Base-by-base conservation (phyloP, 2,329 filamentous ascomycete genomes). In the Ceratocystis variospora region DNA sequence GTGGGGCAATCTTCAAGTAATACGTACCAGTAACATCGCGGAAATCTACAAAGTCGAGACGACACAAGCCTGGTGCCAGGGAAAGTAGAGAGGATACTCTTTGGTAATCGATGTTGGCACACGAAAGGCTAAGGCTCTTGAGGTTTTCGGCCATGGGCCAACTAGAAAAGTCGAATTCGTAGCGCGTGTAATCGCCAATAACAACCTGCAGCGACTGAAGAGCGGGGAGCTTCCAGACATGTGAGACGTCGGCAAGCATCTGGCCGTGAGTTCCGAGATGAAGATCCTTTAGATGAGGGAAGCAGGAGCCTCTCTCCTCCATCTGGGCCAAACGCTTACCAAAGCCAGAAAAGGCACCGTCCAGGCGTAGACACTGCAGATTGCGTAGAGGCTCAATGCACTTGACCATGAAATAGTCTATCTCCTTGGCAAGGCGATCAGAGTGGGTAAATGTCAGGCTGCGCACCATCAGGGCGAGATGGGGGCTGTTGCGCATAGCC, bases 331-430 rank as follows among this genome's bases (percentile, higher is more conserved):
- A 28, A 2, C 66, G 63, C 3, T 62, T 57, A 37, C 55, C 57
- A 41, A 67, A 62, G 59, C 66, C 66, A 15, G 55, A n/a, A 22
- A 67, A 67, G 33, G 59, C 31, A 10, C 66, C 66, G 33, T 65
- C 48, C 15, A 67, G 62, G 5, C 41, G n/a, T 5, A 67, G 19
- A 8, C 19, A 25, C 31, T 63, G 66, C 10, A 67, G 66, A 37
- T 65, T 63, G 31, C 33, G 37, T 5, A 67, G 46, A 5, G 66
- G 63, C 41, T 67, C 66, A 6, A 67, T 57, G 45, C 66, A 67
- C 15, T 57, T 45, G 33, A 65, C 62, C 63, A 67, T 67, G 62
- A 65, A 67, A 28, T 55, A 67, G 62, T 48, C 61, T 5, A 67
- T 59, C 1, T 33, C 46, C 44, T 50, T 57, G 25, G 63, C 44